Base-by-base conservation (phyloP, 2,329 filamentous ascomycete genomes). In the Colletotrichum karsti region DNA sequence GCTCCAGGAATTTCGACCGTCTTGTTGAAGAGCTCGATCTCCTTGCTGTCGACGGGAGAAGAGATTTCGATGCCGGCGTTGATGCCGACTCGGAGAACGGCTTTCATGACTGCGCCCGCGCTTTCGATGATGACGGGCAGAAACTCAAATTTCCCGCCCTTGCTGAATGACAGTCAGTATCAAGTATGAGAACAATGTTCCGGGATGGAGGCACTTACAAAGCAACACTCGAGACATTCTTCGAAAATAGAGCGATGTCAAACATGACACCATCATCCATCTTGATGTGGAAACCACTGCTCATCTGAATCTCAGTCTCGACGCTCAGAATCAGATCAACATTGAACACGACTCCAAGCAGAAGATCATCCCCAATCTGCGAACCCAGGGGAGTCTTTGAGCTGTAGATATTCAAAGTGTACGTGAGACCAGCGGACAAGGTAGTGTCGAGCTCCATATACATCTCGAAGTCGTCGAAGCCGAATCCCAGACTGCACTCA, bases 101-200 rank as follows among this genome's bases (percentile, higher is more conserved):
- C 87, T 0, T 78, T 81, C 9, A 89, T 74, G 0, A 82, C 72
- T 0, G 80, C 80, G 10, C 72, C 71, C 4, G 80, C 81, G 35
- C 78, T 81, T 60, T 81, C 74, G 24, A 89, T 75, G 0, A 78
- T 84, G 2, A 90, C 84, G 0, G 87, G 87, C 1, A 90, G 80
- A 67, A 90, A 88, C 66, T 89, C 87, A 66, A 88, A 89, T 13
- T 81, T 74, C 0, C 83, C 87, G 6, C 85, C 85, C 4, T 84
- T 82, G 48, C 85, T 88, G 62, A n/a, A n/a, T n/a, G n/a, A n/a
- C n/a, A n/a, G n/a, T n/a, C n/a, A n/a, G n/a, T 30, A 5, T 18
- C 15, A 9, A 13, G n/a, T 2, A 0, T 50, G 12, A 6, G 9
- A 50, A 9, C 0, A 4, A 20, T 2, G 5, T 30, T 0, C 7